Evolutionary conservation across 768 basidiomycete species (phyloP).

Genomic region (Tulasnella calospora): DNA sequence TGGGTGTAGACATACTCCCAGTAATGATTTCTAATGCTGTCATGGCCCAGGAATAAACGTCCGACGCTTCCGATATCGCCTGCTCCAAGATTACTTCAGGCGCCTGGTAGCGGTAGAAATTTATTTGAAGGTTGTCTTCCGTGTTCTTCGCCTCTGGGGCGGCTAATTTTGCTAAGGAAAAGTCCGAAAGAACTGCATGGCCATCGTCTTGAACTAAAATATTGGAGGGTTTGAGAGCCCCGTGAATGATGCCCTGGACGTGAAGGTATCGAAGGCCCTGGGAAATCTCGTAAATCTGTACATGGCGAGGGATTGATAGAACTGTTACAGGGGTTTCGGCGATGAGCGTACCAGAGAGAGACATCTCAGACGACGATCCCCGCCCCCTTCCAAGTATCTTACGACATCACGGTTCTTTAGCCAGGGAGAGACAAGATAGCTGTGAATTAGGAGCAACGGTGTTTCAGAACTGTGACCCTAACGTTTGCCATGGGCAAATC

Average conservation of each 20-base stretch:
- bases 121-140: not conserved
- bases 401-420: slow-evolving; percentile 11
- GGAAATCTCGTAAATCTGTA: slow-evolving; percentile 7
- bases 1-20: not conserved
- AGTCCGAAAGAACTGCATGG: slow-evolving; percentile 15
- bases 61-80: slow-evolving; percentile 7
- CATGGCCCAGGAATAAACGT: slow-evolving; percentile 26
- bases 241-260: slow-evolving; percentile 16
- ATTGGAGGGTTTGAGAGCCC: slow-evolving; percentile 11
- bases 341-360: not conserved
- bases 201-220: slow-evolving; percentile 14
- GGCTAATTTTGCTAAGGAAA: not conserved
- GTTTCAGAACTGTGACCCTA: not conserved
- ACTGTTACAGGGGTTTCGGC: not conserved
- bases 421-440: slow-evolving; percentile 12
- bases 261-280: slow-evolving; percentile 17
- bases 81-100: not conserved
- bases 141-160: not conserved
- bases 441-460: not conserved
- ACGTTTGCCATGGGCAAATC: not conserved
- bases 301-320: not conserved
- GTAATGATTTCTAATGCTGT: slow-evolving; percentile 19
- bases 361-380: not conserved
- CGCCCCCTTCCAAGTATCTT: not conserved
- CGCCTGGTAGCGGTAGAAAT: slow-evolving; percentile 7